Evolutionary conservation across 345 rosid species (phyloP).

Genomic region (Arabidopsis suecica): DNA sequence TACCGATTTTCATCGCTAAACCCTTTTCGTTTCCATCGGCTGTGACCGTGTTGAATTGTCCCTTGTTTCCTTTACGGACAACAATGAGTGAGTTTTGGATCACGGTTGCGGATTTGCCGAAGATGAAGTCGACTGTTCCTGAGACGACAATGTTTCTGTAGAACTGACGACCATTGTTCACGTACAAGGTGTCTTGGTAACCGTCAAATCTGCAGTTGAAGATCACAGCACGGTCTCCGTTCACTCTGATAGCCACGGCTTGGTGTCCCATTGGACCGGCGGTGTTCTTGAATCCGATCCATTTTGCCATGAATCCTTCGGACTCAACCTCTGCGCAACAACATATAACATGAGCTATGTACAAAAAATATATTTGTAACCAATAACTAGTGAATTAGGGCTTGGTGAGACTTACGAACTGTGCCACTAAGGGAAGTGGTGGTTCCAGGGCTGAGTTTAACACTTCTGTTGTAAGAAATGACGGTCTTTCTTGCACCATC

Average conservation of each 20-base stretch:
- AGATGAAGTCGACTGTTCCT: constrained; percentile 82
- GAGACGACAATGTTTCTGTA: constrained; percentile 72
- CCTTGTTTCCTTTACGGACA: constrained; percentile 51
- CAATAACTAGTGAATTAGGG: not conserved
- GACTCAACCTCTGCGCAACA: constrained; percentile 56
- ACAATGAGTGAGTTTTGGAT: constrained; percentile 78
- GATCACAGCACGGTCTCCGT: constrained; percentile 58
- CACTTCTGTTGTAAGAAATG: constrained; percentile 58
- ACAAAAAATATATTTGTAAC: not conserved
- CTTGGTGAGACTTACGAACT: constrained; percentile 43
- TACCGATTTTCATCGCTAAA: constrained; percentile 47
- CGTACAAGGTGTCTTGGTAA: constrained; percentile 71
- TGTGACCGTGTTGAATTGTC: constrained; percentile 64
- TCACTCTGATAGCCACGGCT: constrained; percentile 73
- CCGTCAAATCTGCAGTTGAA: constrained; percentile 72
- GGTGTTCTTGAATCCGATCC: constrained; percentile 72
- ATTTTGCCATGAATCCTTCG: constrained; percentile 63
- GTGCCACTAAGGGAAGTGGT: constrained; percentile 63
- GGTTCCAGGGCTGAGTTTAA: constrained; percentile 45
- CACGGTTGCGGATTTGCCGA: constrained; percentile 60
- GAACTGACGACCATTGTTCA: constrained; percentile 66
- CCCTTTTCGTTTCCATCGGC: constrained; percentile 58
- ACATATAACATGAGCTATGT: not conserved
- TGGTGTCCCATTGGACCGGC: constrained; percentile 73
- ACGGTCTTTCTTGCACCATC: constrained; percentile 77